A percentile compares a stretch with the other conserved stretches of the same genome.
Conservation (phyloP, 306 rosid species). For the Argentina anserina region DNA sequence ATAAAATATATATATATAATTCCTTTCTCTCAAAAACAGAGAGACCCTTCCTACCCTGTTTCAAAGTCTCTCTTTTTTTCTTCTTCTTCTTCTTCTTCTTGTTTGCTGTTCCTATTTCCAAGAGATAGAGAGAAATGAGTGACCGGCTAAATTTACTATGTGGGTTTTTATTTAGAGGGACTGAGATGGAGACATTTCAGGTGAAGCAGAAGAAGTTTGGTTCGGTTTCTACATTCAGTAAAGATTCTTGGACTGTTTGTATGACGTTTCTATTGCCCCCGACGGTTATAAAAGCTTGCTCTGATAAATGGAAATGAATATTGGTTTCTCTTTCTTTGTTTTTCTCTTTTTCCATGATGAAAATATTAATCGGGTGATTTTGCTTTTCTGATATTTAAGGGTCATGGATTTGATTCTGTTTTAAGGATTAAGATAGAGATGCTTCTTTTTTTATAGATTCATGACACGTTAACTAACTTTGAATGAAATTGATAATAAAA, state of each 20-base stretch:
- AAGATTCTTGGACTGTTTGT: constrained; percentile 20
- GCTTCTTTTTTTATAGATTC: not conserved
- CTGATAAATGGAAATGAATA: not conserved
- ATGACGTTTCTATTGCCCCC: constrained; percentile 23
- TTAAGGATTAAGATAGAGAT: not conserved
- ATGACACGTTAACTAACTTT: too few species aligned
- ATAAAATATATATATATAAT: not conserved
- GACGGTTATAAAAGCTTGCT: not conserved
- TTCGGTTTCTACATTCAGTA: constrained; percentile 30
- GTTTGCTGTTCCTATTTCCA: constrained; percentile 2
- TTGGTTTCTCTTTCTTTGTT: not conserved
- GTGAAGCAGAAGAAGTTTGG: not conserved
- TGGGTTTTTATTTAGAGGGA: not conserved
- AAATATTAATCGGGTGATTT: not conserved
- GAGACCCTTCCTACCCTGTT: constrained; percentile 7
- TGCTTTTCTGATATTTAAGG: not conserved
- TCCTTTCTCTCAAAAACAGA: not conserved
- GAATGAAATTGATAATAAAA: too few species aligned
- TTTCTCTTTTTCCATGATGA: not conserved
- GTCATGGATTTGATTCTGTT: not conserved
- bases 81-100: constrained; percentile 10
- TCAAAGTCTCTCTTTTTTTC: constrained; percentile 16
- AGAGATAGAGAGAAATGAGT: constrained; percentile 21
- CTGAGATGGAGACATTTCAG: constrained; percentile 15
- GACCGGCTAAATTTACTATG: not conserved